Conservation (phyloP, 768 basidiomycete genomes). For the Leccinum disarticulatum region DNA sequence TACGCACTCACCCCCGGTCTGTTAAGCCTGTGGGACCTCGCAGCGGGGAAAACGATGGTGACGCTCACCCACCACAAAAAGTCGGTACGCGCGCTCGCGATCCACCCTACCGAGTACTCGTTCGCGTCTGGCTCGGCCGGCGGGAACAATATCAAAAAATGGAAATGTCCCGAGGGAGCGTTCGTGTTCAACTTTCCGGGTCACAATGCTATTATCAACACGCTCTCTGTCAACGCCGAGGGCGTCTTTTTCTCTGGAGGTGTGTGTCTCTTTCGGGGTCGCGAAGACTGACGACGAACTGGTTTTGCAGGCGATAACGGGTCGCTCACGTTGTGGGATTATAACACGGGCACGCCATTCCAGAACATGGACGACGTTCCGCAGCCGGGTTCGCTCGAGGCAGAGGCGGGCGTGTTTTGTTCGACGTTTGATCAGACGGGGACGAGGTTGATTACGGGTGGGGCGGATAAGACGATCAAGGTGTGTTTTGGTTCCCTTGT, state of each 20-base stretch:
- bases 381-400: conserved; percentile 97
- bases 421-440: conserved; percentile 77
- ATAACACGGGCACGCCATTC: conserved; percentile 90
- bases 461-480: conserved; percentile 99
- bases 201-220: conserved; percentile 98
- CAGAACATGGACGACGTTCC: conserved; percentile 92
- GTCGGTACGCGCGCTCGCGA: conserved; percentile 88
- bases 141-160: conserved; percentile 99
- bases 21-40: conserved; percentile 89
- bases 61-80: conserved; percentile 99
- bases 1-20: not conserved
- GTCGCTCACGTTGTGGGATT: conserved; percentile 91
- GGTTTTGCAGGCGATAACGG: conserved; percentile 81
- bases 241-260: conserved; percentile 98
- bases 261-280: conserved; percentile 26
- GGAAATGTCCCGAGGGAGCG: conserved; percentile 95
- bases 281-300: not conserved
- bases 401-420: conserved; percentile 95
- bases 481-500: conserved; percentile 32
- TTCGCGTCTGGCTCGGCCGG: conserved; percentile 96
- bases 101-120: conserved; percentile 95
- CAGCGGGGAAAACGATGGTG: conserved; percentile 94
- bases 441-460: conserved; percentile 82
- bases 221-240: conserved; percentile 88
- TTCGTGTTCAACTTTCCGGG: conserved; percentile 97